Evolutionary conservation across 805 yeast genomes (phyloP).

Genomic region (Spathaspora hagerdaliae): DNA sequence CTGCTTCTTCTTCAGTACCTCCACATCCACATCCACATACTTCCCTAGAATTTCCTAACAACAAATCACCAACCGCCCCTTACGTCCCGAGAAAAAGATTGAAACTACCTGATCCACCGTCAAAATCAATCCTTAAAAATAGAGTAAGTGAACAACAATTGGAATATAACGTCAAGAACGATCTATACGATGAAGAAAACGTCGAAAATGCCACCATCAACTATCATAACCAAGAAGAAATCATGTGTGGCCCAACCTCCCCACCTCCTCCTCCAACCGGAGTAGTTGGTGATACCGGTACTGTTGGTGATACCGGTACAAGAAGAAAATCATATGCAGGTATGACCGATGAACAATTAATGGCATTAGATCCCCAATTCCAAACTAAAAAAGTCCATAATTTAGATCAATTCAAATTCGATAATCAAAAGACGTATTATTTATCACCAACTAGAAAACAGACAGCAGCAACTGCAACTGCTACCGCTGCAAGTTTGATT

Average conservation of each 20-base stretch:
- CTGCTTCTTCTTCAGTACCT: neutral
- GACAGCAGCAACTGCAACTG: slow-evolving; percentile 7
- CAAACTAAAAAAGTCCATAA: slow-evolving; percentile 33
- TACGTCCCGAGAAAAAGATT: slow-evolving; percentile 9
- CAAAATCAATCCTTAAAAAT: slow-evolving; percentile 38
- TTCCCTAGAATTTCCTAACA: neutral
- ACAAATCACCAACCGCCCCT: neutral
- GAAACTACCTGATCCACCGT: slow-evolving; percentile 26
- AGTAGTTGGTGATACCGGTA: neutral
- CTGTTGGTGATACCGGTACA: neutral
- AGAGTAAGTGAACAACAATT: slow-evolving; percentile 25
- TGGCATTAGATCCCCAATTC: slow-evolving; percentile 53
- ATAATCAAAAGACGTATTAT: slow-evolving; percentile 31
- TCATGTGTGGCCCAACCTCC: neutral
- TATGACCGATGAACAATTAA: slow-evolving; percentile 51
- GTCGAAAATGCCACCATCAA: slow-evolving; percentile 13
- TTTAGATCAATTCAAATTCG: slow-evolving; percentile 43
- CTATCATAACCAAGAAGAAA: slow-evolving; percentile 13
- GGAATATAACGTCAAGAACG: slow-evolving; percentile 7
- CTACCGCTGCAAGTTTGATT: slow-evolving; percentile 2
- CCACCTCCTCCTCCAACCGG: neutral
- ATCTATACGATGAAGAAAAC: slow-evolving; percentile 1
- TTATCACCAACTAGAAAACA: slow-evolving; percentile 12
- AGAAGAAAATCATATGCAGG: slow-evolving; percentile 46
- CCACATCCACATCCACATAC: neutral